A percentile compares a stretch with the other conserved stretches of the same genome.
phyloP scores from a whole-genome alignment of 495 filamentous ascomycete species.

The Geopyxis carbonaria region DNA sequence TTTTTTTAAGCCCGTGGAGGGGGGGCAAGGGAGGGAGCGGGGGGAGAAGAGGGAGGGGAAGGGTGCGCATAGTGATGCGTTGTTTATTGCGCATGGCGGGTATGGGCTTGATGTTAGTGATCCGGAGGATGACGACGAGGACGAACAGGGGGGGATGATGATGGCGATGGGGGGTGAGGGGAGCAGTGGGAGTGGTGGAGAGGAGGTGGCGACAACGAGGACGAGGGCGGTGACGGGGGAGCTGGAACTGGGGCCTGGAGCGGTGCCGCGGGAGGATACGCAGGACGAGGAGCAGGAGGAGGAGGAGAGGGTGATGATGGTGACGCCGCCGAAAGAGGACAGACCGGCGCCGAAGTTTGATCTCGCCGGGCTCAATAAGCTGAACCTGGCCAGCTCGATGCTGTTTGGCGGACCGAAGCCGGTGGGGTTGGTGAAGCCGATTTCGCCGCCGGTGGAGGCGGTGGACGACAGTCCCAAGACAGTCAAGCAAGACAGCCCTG shows the following conservation, averaged over 20 bases:
- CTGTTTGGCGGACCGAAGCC: conserved; percentile 16
- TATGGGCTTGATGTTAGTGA: conserved; percentile 22
- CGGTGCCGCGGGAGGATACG: background rate
- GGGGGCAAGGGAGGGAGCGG: background rate
- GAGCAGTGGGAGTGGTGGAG: conserved; percentile 4
- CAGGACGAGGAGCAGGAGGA: no score
- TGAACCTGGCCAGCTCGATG: conserved; percentile 13
- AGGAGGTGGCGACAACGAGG: conserved; percentile 3
- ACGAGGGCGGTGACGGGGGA: background rate
- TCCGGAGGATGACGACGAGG: conserved; percentile 13
- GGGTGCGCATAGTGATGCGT: conserved; percentile 9
- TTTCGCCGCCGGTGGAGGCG: background rate
- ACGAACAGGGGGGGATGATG: background rate
- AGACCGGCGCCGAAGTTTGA: conserved; percentile 5
- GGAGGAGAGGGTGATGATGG: conserved; percentile 1
- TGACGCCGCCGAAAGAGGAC: background rate
- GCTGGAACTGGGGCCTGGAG: background rate
- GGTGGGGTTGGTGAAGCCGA: no score
- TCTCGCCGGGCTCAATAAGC: conserved; percentile 11
- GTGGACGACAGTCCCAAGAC: background rate
- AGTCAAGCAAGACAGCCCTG: no score
- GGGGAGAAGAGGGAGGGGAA: conserved; percentile 1
- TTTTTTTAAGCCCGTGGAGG: conserved; percentile 18
- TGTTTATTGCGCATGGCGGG: conserved; percentile 16
- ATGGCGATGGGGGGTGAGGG: conserved; percentile 7